These are phyloP conservation scores for Botryosphaeria dothidea DNA, from an alignment of 2,329 filamentous ascomycete genomes.

Conservation along the genomic window DNA sequence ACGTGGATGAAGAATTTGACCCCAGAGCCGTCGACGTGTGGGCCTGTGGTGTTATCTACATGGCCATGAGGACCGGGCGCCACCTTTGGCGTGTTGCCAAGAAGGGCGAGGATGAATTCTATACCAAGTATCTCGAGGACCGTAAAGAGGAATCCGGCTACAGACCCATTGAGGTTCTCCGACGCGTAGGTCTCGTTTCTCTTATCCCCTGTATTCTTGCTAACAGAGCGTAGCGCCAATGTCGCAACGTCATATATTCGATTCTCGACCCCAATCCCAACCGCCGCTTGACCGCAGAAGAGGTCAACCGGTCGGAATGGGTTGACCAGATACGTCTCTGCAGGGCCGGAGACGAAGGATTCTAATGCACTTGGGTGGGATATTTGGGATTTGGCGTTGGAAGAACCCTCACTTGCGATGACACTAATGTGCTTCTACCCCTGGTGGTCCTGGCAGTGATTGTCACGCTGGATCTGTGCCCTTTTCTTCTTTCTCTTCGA, in stretches of 20 bases:
- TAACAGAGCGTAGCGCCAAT: slow-evolving; percentile 69
- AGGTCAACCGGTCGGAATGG: slow-evolving; percentile 98
- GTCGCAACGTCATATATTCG: slow-evolving; percentile 98
- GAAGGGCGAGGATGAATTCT: slow-evolving; percentile 97
- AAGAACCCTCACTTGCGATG: slow-evolving; percentile 10
- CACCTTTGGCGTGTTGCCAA: slow-evolving; percentile 97
- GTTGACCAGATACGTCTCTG: slow-evolving; percentile 96
- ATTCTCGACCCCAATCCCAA: slow-evolving; percentile 93
- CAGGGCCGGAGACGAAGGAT: slow-evolving; percentile 93
- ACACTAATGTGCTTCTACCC: background rate
- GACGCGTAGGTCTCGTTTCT: slow-evolving; percentile 65
- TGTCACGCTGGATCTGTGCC: background rate
- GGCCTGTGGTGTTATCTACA: slow-evolving; percentile 98
- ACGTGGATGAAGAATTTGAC: slow-evolving; percentile 92
- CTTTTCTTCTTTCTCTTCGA: background rate
- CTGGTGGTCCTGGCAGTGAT: slow-evolving; percentile 3
- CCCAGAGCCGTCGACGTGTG: slow-evolving; percentile 97
- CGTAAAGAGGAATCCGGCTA: slow-evolving; percentile 94
- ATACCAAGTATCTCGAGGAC: slow-evolving; percentile 89
- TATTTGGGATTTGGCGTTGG: slow-evolving; percentile 17
- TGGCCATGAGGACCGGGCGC: slow-evolving; percentile 96
- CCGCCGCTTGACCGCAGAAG: slow-evolving; percentile 90
- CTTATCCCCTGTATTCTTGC: slow-evolving; percentile 19
- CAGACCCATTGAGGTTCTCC: slow-evolving; percentile 90
- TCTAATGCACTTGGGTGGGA: slow-evolving; percentile 52